phyloP scores from a whole-genome alignment of 129 eudicot species.

The Cynara cardunculus region DNA sequence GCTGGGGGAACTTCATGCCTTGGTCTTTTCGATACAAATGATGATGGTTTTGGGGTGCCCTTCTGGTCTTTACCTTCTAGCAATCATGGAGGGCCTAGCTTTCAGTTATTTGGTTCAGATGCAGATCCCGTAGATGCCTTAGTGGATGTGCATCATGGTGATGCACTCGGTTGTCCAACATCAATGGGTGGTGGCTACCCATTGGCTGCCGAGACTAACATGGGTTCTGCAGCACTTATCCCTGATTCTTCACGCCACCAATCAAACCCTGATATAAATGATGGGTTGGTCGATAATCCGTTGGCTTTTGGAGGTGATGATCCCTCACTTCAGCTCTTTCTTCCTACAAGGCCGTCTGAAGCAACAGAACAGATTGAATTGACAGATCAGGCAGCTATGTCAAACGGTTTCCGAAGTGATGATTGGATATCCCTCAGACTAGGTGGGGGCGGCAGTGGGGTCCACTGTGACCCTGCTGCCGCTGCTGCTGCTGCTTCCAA shows the following conservation, averaged over 20 bases:
- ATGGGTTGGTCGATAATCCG: conserved; percentile 64
- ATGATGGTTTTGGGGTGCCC: conserved; percentile 53
- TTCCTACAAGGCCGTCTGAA: conserved; percentile 78
- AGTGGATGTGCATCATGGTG: conserved; percentile 41
- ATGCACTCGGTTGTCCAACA: conserved; percentile 35
- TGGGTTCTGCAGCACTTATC: conserved; percentile 50
- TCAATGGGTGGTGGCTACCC: conserved; percentile 50
- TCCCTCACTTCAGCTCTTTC: conserved; percentile 81
- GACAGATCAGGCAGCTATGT: conserved; percentile 46
- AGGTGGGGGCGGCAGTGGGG: conserved; percentile 62
- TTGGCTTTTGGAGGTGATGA: conserved; percentile 67
- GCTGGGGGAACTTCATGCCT: conserved; percentile 34
- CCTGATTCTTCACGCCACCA: conserved; percentile 42
- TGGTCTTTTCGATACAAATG: conserved; percentile 45
- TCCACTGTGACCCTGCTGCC: conserved; percentile 37
- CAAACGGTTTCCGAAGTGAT: conserved; percentile 59
- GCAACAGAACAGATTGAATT: conserved; percentile 39
- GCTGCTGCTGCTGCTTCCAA: background rate
- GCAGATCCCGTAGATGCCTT: conserved; percentile 48
- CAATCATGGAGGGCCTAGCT: conserved; percentile 55
- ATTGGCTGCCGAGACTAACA: conserved; percentile 43
- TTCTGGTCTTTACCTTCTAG: conserved; percentile 63
- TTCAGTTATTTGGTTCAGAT: conserved; percentile 70
- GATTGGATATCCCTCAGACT: conserved; percentile 96
- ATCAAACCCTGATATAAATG: conserved; percentile 33